Conservation (phyloP, 495 filamentous ascomycete species). For the Corynascus novoguineensis region DNA sequence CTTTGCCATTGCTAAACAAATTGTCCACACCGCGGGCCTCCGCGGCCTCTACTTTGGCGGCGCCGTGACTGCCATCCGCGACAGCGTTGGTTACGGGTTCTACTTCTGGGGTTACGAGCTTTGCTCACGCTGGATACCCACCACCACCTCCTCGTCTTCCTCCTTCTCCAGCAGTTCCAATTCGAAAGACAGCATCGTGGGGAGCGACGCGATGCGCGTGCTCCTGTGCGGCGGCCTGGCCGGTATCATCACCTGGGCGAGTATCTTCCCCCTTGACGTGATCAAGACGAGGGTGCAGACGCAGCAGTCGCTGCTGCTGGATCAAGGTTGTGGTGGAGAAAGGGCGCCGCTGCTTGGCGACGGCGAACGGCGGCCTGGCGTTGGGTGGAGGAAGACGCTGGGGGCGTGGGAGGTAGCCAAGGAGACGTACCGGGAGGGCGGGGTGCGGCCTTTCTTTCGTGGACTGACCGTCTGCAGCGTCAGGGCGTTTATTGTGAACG, state of each 20-base stretch:
- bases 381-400: constrained; percentile 6
- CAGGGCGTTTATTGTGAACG: constrained; percentile 82
- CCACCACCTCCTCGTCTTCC: background rate
- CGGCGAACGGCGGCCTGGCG: background rate
- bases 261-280: constrained; percentile 82
- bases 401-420: constrained; percentile 58
- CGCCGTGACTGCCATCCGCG: constrained; percentile 68
- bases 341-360: constrained; percentile 29
- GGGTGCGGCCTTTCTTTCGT: constrained; percentile 64
- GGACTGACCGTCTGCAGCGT: constrained; percentile 73
- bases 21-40: constrained; percentile 56
- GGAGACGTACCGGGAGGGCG: constrained; percentile 59
- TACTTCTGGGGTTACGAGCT: constrained; percentile 90
- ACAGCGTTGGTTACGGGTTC: constrained; percentile 85
- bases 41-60: constrained; percentile 74
- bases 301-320: constrained; percentile 32
- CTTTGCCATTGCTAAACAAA: constrained; percentile 49
- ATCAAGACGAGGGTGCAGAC: constrained; percentile 83
- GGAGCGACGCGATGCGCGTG: constrained; percentile 52
- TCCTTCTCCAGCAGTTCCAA: background rate
- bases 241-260: constrained; percentile 77
- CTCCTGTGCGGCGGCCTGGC: constrained; percentile 80
- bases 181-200: background rate
- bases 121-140: constrained; percentile 49
- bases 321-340: constrained; percentile 16